Evolutionary conservation across 257 asterid genomes (phyloP).

Genomic region (Ballota nigra): DNA sequence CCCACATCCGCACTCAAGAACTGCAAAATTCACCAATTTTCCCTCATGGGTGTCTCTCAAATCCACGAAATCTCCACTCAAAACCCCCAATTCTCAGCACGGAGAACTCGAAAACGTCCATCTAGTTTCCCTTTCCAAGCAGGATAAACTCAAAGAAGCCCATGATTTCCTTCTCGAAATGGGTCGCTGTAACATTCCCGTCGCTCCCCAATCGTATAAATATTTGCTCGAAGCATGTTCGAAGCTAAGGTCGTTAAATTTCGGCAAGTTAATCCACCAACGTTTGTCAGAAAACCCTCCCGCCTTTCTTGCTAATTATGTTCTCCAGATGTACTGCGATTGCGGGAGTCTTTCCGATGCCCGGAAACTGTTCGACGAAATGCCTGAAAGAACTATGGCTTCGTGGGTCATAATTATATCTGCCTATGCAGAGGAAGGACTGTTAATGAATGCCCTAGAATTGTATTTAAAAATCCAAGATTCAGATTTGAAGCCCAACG

Average conservation of each 20-base stretch:
- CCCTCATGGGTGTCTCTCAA: slow-evolving; percentile 52
- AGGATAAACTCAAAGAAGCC: slow-evolving; percentile 56
- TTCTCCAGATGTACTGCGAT: slow-evolving; percentile 37
- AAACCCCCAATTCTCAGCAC: slow-evolving; percentile 12
- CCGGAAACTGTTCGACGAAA: slow-evolving; percentile 45
- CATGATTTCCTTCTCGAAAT: slow-evolving; percentile 41
- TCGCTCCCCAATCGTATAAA: slow-evolving; percentile 41
- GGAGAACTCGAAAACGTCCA: slow-evolving; percentile 50
- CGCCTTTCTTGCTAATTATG: slow-evolving; percentile 27
- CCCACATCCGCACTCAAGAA: slow-evolving; percentile 16
- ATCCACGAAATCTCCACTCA: slow-evolving; percentile 23
- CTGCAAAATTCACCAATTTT: slow-evolving; percentile 38
- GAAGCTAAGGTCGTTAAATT: slow-evolving; percentile 29
- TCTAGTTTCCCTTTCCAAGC: slow-evolving; percentile 43
- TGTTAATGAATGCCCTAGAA: slow-evolving; percentile 27
- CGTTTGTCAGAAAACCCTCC: slow-evolving; percentile 28
- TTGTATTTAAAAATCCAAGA: slow-evolving; percentile 29
- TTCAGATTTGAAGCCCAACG: slow-evolving; percentile 18
- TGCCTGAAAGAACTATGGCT: slow-evolving; percentile 32
- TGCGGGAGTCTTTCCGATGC: slow-evolving; percentile 44
- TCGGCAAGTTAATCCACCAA: slow-evolving; percentile 38
- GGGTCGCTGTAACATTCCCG: slow-evolving; percentile 38
- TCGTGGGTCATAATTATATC: slow-evolving; percentile 46
- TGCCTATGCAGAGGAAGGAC: slow-evolving; percentile 43
- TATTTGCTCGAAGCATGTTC: slow-evolving; percentile 45